Percentiles rank a stretch among this genome's conserved stretches.
Conservation (phyloP, 2,329 filamentous ascomycete species). For the Diaporthe batatas region DNA sequence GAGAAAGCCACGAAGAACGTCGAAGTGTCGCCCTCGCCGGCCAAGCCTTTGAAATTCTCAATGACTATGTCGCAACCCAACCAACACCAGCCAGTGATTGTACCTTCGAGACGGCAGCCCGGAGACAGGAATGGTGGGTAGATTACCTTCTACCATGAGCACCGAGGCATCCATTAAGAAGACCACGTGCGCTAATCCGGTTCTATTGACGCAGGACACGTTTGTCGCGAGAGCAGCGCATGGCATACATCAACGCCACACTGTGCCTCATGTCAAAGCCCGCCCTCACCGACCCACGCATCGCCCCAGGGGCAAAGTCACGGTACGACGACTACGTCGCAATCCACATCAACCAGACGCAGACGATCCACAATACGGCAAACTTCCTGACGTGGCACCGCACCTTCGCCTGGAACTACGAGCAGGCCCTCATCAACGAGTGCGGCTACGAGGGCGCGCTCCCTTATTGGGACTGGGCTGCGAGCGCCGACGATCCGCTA, state of each 20-base stretch:
- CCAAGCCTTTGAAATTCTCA: constrained; percentile 5
- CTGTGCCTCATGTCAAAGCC: constrained; percentile 49
- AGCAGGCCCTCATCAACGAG: constrained; percentile 49
- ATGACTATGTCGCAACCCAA: constrained; percentile 17
- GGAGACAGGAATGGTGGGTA: constrained; percentile 44
- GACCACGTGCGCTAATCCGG: not conserved
- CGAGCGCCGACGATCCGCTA: constrained; percentile 55
- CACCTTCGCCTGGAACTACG: constrained; percentile 49
- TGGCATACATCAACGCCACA: constrained; percentile 49
- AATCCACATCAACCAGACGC: constrained; percentile 47
- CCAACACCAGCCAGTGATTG: constrained; percentile 40
- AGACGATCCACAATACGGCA: constrained; percentile 44
- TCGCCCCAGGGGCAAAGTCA: constrained; percentile 48
- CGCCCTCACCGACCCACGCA: constrained; percentile 44
- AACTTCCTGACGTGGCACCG: constrained; percentile 51
- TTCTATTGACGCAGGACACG: constrained; percentile 34
- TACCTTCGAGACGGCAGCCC: constrained; percentile 44
- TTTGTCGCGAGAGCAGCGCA: constrained; percentile 42
- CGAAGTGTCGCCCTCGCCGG: constrained; percentile 12
- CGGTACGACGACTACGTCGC: constrained; percentile 50
- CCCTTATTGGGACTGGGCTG: constrained; percentile 61
- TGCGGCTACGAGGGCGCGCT: constrained; percentile 50
- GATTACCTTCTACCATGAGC: too few species aligned
- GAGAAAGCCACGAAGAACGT: constrained; percentile 10
- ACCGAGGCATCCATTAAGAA: not conserved